Evolutionary conservation across 495 filamentous ascomycete genomes (phyloP).

Genomic region (Emericellopsis terricola): DNA sequence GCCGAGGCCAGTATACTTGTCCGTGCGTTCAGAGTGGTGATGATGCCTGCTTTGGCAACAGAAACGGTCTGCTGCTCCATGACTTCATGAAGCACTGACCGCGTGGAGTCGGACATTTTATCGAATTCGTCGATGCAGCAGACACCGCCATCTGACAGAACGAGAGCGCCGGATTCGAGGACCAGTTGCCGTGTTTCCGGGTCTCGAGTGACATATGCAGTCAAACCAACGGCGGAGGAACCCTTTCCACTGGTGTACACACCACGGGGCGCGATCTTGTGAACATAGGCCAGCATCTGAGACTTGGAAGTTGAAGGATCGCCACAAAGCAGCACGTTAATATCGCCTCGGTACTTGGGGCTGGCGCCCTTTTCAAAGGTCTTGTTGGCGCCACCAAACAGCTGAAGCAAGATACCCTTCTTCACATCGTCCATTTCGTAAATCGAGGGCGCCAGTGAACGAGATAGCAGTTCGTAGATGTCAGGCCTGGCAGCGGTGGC

Average conservation of each 20-base stretch:
- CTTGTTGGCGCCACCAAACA: conserved; percentile 98
- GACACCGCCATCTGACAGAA: conserved; percentile 88
- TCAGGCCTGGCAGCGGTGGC: conserved; percentile 64
- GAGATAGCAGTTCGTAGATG: conserved; percentile 82
- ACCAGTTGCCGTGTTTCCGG: conserved; percentile 82
- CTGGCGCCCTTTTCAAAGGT: conserved; percentile 91
- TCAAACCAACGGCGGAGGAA: conserved; percentile 95
- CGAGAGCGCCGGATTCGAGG: conserved; percentile 88
- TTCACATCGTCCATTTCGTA: conserved; percentile 99
- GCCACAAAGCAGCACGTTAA: conserved; percentile 91
- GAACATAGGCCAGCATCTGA: conserved; percentile 81
- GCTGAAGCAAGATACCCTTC: conserved; percentile 89
- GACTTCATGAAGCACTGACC: conserved; percentile 94
- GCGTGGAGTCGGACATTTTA: conserved; percentile 94
- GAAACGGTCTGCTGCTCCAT: conserved; percentile 99
- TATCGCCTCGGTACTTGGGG: conserved; percentile 89
- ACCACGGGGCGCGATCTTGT: conserved; percentile 92
- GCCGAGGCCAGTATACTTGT: conserved; percentile 90
- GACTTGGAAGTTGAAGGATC: conserved; percentile 95
- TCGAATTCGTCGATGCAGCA: conserved; percentile 99
- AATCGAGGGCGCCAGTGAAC: conserved; percentile 83
- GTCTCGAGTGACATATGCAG: conserved; percentile 90
- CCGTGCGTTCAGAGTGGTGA: conserved; percentile 90
- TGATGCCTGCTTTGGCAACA: conserved; percentile 96
- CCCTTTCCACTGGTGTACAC: conserved; percentile 97